Conservation (phyloP, 2,329 filamentous ascomycete genomes). For the Sclerotinia spermophila region DNA sequence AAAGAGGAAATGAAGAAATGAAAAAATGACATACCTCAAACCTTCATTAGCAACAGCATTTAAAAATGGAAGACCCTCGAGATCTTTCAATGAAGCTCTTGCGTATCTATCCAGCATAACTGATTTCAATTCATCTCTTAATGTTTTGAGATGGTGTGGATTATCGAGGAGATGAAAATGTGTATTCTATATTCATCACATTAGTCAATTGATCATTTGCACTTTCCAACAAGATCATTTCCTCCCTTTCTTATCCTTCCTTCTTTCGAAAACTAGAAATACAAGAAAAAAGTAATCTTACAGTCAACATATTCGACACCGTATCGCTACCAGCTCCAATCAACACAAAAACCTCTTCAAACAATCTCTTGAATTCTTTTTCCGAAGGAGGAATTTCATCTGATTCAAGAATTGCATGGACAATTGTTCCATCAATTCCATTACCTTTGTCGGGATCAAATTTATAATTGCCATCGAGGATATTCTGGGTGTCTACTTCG, state of each 20-base stretch:
- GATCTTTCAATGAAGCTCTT: slow-evolving; percentile 19
- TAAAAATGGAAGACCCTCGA: slow-evolving; percentile 25
- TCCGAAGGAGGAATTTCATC: slow-evolving; percentile 23
- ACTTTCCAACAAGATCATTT: accelerated
- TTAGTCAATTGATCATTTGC: neutral
- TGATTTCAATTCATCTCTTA: slow-evolving; percentile 22
- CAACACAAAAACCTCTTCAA: slow-evolving; percentile 27
- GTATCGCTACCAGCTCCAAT: slow-evolving; percentile 29
- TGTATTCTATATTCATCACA: neutral
- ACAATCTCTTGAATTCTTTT: slow-evolving; percentile 21
- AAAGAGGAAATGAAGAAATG: neutral
- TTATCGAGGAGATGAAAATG: slow-evolving; percentile 26
- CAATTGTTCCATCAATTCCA: slow-evolving; percentile 21
- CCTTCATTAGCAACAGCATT: slow-evolving; percentile 23
- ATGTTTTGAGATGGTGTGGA: slow-evolving; percentile 21
- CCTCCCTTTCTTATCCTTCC: neutral
- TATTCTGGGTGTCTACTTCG: slow-evolving; percentile 7
- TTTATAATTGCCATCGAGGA: slow-evolving; percentile 3
- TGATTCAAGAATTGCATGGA: slow-evolving; percentile 24
- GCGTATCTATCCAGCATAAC: slow-evolving; percentile 13
- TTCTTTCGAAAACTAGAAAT: neutral
- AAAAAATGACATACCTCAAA: slow-evolving; percentile 18
- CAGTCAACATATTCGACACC: slow-evolving; percentile 21
- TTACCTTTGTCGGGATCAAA: slow-evolving; percentile 13
- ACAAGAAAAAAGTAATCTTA: neutral